Conservation (phyloP, 306 rosid genomes). For the Cucurbita maxima region DNA sequence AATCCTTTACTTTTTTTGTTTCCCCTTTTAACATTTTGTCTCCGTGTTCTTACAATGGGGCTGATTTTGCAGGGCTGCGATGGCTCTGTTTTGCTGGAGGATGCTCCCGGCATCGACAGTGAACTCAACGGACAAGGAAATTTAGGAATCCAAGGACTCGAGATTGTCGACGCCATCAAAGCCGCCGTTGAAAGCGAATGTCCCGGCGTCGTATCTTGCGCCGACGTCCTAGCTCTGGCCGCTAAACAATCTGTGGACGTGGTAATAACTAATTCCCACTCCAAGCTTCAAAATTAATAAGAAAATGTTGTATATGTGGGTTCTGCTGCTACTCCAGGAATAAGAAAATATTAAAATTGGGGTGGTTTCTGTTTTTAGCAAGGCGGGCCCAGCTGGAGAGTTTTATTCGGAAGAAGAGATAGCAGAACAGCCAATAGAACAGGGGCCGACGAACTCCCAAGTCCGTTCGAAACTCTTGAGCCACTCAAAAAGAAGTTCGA, state of each 20-base stretch:
- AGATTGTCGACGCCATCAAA: conserved; percentile 50
- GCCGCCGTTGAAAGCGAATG: conserved; percentile 45
- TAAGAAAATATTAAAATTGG: not conserved
- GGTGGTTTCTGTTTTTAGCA: conserved; percentile 15
- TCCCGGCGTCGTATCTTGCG: conserved; percentile 49
- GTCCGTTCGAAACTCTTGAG: conserved; percentile 33
- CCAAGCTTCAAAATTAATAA: not conserved
- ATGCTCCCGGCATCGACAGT: conserved; percentile 32
- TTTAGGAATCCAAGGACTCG: conserved; percentile 33
- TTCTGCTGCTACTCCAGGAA: too few relatives aligned
- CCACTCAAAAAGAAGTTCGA: conserved; percentile 32
- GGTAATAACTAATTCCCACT: conserved; percentile 14
- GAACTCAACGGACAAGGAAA: conserved; percentile 52
- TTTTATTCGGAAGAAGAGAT: conserved; percentile 56
- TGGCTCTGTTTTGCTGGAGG: conserved; percentile 50
- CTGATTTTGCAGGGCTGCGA: conserved; percentile 46
- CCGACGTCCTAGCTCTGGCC: conserved; percentile 64
- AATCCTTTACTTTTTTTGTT: not conserved
- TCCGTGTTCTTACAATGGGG: not conserved
- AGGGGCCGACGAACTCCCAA: conserved; percentile 49
- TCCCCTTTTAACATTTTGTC: too few relatives aligned
- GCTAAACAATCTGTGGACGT: conserved; percentile 46
- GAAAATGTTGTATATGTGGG: too few relatives aligned
- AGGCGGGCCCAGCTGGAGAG: conserved; percentile 65
- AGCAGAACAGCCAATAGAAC: conserved; percentile 45